Evolutionary conservation across 2,329 filamentous ascomycete species (phyloP).

Genomic region (Mycogone perniciosa): DNA sequence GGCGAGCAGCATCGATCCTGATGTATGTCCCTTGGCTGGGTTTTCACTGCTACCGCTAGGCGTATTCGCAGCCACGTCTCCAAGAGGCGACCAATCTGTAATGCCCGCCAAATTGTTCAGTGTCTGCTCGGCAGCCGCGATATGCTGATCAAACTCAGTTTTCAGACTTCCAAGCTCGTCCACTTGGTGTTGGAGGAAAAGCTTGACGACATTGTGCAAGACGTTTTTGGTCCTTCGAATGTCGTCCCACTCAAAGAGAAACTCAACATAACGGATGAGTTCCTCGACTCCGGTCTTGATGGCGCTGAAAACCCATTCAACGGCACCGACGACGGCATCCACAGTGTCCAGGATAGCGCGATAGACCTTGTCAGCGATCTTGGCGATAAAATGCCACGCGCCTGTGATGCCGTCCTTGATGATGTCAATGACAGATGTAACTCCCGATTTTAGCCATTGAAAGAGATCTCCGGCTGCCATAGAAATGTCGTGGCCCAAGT

Average conservation of each 20-base stretch:
- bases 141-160: no score
- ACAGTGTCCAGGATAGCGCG: neutral
- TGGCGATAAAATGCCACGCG: conserved; percentile 1
- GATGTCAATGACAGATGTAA: neutral
- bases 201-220: neutral
- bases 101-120: no score
- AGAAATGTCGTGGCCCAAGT: no score
- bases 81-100: no score
- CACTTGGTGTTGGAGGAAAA: neutral
- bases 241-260: conserved; percentile 1
- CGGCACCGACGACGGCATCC: neutral
- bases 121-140: no score
- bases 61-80: no score
- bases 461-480: no score
- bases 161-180: neutral
- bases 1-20: no score
- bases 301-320: neutral
- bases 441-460: no score
- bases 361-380: neutral
- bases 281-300: neutral
- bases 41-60: no score
- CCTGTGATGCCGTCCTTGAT: neutral
- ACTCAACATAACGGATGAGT: neutral
- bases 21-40: no score
- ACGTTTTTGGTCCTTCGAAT: neutral